These are phyloP conservation scores for Leptosphaerulina australis DNA, from an alignment of 2,329 filamentous ascomycete species.

Conservation along the genomic window DNA sequence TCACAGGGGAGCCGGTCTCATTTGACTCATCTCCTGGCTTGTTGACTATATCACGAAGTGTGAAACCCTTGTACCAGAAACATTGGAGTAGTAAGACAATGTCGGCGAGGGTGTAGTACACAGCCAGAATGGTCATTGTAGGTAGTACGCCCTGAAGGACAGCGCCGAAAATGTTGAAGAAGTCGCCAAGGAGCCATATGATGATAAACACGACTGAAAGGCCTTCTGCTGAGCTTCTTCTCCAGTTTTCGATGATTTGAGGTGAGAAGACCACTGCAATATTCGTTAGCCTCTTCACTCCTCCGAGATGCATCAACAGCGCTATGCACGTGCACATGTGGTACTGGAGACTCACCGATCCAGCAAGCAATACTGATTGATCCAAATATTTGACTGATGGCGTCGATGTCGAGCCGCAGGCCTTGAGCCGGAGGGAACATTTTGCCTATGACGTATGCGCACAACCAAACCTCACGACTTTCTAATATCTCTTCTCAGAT, in stretches of 20 bases:
- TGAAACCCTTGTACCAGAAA: constrained; percentile 93
- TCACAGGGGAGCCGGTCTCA: constrained; percentile 41
- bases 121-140: constrained; percentile 93
- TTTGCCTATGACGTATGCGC: constrained; percentile 40
- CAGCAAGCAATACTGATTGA: constrained; percentile 97
- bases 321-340: not conserved
- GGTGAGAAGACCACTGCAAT: constrained; percentile 81
- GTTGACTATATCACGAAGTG: constrained; percentile 44
- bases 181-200: constrained; percentile 90
- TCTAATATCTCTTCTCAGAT: not conserved
- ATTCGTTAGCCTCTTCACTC: constrained; percentile 18
- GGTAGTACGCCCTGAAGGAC: constrained; percentile 89
- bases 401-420: constrained; percentile 80
- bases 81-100: constrained; percentile 86
- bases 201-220: constrained; percentile 90
- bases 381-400: constrained; percentile 89
- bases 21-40: constrained; percentile 32
- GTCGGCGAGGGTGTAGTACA: constrained; percentile 93
- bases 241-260: constrained; percentile 95
- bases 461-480: not conserved
- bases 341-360: constrained; percentile 60
- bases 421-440: constrained; percentile 62
- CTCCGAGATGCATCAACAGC: not conserved
- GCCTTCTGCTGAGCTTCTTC: constrained; percentile 81
- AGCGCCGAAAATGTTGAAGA: constrained; percentile 95